These are phyloP conservation scores for Misopates orontium DNA, from an alignment of 257 asterid genomes.

Conservation along the genomic window DNA sequence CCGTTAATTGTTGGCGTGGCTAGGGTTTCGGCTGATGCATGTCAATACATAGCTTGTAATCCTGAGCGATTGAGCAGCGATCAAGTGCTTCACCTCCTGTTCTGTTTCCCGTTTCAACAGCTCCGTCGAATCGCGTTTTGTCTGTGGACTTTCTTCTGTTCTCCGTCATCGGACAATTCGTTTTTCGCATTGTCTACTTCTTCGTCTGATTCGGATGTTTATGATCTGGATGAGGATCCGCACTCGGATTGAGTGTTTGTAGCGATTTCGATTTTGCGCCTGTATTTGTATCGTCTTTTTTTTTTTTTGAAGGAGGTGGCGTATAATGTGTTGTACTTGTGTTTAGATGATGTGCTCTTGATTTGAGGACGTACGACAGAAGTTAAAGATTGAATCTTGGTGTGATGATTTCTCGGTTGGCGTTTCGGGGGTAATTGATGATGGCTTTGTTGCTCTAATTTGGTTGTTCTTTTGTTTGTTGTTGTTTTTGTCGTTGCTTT, in stretches of 20 bases:
- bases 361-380: too few species aligned
- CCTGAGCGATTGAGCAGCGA: conserved; percentile 70
- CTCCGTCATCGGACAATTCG: conserved; percentile 41
- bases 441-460: too few species aligned
- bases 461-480: too few species aligned
- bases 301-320: too few species aligned
- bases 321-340: too few species aligned
- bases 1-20: conserved; percentile 61
- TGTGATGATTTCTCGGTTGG: too few species aligned
- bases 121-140: conserved; percentile 69
- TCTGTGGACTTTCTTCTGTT: conserved; percentile 73
- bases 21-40: conserved; percentile 60
- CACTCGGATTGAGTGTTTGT: conserved; percentile 41
- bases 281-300: too few species aligned
- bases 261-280: too few species aligned
- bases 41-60: conserved; percentile 83
- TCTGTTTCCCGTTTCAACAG: conserved; percentile 74
- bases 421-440: too few species aligned
- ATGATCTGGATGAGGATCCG: conserved; percentile 39
- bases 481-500: too few species aligned
- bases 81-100: conserved; percentile 68
- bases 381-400: too few species aligned
- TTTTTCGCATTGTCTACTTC: conserved; percentile 37
- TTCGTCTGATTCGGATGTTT: conserved; percentile 28
- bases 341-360: too few species aligned